A percentile compares a stretch with the other conserved stretches of the same genome.
Conservation (phyloP, 139 green algal species). For the Astrephomene gubernaculifera region DNA sequence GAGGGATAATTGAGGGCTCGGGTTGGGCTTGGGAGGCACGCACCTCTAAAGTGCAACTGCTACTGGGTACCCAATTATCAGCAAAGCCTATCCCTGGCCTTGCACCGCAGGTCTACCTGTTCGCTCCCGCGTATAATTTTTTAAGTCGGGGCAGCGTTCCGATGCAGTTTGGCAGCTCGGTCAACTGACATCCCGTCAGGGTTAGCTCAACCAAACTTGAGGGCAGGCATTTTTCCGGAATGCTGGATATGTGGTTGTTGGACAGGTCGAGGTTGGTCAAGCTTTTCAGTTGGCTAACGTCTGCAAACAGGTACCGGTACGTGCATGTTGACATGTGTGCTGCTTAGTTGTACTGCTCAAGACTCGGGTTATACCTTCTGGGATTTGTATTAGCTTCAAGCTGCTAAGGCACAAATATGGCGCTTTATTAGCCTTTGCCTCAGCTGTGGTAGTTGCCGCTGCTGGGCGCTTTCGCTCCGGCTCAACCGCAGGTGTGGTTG, state of each 20-base stretch:
- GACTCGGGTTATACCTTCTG: constrained; percentile 27
- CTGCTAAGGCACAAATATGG: constrained; percentile 23
- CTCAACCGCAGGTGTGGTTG: not conserved
- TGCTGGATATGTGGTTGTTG: constrained; percentile 2
- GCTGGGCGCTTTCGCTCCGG: not conserved
- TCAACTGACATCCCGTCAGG: constrained; percentile 10
- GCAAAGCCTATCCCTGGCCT: not conserved
- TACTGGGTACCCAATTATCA: not conserved
- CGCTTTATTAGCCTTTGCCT: constrained; percentile 11
- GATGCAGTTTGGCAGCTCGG: constrained; percentile 18
- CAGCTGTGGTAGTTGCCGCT: not conserved
- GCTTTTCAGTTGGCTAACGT: not conserved
- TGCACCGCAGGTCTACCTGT: constrained; percentile 24
- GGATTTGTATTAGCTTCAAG: constrained; percentile 12
- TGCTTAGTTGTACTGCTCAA: too few species aligned
- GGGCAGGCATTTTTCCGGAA: not conserved
- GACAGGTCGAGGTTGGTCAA: constrained; percentile 21
- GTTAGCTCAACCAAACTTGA: constrained; percentile 22
- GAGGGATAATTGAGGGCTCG: too few species aligned
- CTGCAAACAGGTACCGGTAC: not conserved
- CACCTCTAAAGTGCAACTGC: too few species aligned
- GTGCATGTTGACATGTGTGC: too few species aligned
- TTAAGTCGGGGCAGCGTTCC: constrained; percentile 11
- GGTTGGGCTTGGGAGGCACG: too few species aligned
- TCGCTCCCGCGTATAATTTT: constrained; percentile 29